These are phyloP conservation scores for Ceratocystis lukuohia DNA, from an alignment of 2,329 filamentous ascomycete species.

Conservation along the genomic window DNA sequence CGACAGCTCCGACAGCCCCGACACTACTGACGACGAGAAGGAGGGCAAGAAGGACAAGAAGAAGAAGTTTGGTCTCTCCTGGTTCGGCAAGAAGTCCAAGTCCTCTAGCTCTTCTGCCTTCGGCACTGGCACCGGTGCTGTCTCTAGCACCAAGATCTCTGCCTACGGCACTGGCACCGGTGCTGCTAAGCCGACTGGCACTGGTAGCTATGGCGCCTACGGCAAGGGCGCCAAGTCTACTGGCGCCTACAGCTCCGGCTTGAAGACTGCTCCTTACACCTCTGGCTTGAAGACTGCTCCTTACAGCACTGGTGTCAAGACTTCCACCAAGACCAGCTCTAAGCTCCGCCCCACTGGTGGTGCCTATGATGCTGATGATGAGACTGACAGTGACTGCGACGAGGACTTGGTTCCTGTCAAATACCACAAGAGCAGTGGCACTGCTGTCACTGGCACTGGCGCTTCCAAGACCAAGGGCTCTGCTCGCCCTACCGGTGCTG, in stretches of 20 bases:
- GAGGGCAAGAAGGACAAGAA: not conserved
- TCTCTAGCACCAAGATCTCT: not conserved
- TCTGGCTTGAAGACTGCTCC: conserved; percentile 4
- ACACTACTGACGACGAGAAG: conserved; percentile 10
- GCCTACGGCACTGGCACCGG: not conserved
- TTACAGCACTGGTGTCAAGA: conserved; percentile 4
- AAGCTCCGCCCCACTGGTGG: not conserved
- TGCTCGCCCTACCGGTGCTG: not conserved
- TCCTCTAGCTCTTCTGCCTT: not conserved
- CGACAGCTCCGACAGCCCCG: not conserved
- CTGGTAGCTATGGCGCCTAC: not conserved
- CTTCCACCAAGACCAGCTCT: not conserved
- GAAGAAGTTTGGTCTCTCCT: not conserved
- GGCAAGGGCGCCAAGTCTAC: not conserved
- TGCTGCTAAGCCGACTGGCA: not conserved
- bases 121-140: not conserved
- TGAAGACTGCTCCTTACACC: conserved; percentile 2
- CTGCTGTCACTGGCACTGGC: not conserved
- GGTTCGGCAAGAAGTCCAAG: not conserved
- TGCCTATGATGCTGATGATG: not conserved
- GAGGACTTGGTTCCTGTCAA: not conserved
- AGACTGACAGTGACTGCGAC: not conserved
- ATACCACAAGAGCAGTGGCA: not conserved
- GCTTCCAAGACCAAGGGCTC: not conserved
- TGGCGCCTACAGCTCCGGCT: conserved; percentile 4